Evolutionary conservation across 225 moss, liverwort and hornwort genomes (phyloP).

Genomic region (Rhytidiadelphus loreus): DNA sequence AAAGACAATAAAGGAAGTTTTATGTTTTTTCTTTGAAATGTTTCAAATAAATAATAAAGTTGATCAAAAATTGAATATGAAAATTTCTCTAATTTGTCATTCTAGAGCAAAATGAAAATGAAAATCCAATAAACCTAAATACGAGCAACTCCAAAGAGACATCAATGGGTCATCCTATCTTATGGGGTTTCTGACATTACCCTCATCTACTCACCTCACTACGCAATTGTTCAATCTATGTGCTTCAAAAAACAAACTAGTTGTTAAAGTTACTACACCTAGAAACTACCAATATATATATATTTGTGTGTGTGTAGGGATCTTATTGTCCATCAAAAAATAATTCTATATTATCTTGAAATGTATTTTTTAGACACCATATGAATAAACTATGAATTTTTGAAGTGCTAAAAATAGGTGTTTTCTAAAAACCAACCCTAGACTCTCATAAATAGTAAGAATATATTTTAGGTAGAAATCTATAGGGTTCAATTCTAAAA

Average conservation of each 20-base stretch:
- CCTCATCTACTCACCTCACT: neutral
- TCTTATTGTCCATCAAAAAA: neutral
- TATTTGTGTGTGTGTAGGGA: too few species aligned
- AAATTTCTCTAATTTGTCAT: accelerated
- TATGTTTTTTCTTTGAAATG: neutral
- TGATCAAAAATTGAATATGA: neutral
- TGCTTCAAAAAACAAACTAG: neutral
- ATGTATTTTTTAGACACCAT: neutral
- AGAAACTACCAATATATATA: neutral
- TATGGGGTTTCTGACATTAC: neutral
- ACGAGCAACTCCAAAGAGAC: neutral
- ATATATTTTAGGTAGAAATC: too few species aligned
- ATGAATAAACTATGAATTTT: neutral
- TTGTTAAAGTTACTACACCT: too few species aligned
- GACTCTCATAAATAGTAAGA: neutral
- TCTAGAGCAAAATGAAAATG: neutral
- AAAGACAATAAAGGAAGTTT: neutral
- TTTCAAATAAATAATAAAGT: neutral
- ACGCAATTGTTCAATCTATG: neutral
- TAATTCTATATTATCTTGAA: accelerated
- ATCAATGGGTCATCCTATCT: neutral
- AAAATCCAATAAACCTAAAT: neutral
- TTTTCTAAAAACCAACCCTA: neutral
- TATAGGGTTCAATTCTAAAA: too few species aligned
- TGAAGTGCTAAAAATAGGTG: neutral